Evolutionary conservation across 2,329 filamentous ascomycete species (phyloP).

Genomic region (Metarhizium humberi): DNA sequence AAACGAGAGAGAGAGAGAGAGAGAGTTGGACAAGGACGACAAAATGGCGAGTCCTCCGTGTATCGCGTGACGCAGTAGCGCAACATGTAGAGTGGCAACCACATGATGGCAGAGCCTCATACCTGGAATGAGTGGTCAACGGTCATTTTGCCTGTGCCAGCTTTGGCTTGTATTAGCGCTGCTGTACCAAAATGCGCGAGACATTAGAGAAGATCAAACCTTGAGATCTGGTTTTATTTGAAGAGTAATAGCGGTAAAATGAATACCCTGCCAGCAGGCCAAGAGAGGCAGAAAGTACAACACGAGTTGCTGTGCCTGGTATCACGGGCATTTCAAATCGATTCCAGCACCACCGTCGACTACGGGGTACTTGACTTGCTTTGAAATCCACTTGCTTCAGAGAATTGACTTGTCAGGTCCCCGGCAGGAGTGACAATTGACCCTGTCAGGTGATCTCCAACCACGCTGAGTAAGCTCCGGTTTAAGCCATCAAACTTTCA

Average conservation of each 20-base stretch:
- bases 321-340: conserved; percentile 15
- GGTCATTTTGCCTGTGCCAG: conserved; percentile 27
- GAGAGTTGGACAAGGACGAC: not conserved
- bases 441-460: conserved; percentile 2
- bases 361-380: conserved; percentile 11
- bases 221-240: conserved; percentile 7
- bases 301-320: conserved; percentile 16
- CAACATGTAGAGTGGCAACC: not conserved
- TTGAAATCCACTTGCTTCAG: conserved; percentile 20
- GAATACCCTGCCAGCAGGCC: conserved; percentile 19
- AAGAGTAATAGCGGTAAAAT: conserved; percentile 16
- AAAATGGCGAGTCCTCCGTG: not conserved
- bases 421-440: not conserved
- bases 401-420: not conserved
- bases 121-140: conserved; percentile 38
- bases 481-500: not conserved
- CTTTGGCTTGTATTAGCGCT: not conserved
- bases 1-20: not conserved
- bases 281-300: conserved; percentile 18
- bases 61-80: conserved; percentile 4
- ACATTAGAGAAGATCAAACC: not conserved
- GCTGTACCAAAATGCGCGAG: conserved; percentile 1
- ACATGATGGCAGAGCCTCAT: conserved; percentile 7
- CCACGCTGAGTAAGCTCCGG: conserved; percentile 2
- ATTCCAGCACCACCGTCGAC: not conserved